Evolutionary conservation across 2,329 filamentous ascomycete species (phyloP).

Genomic region (Cordyceps fumosorosea): DNA sequence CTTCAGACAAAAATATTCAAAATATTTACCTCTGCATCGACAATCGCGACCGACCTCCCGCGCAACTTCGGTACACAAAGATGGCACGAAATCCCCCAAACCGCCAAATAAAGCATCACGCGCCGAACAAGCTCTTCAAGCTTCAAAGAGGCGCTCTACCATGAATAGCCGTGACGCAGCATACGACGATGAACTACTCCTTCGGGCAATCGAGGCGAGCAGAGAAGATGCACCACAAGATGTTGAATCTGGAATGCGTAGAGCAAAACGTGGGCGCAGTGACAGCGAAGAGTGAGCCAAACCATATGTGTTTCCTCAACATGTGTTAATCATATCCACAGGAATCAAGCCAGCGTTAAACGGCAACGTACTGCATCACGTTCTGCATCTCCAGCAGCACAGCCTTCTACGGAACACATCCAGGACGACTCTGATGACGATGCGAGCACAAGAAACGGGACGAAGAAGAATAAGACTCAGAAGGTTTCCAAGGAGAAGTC

Average conservation of each 20-base stretch:
- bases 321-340: conserved; percentile 30
- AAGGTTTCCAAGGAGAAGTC: conserved; percentile 57
- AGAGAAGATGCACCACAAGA: conserved; percentile 64
- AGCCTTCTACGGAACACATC: conserved; percentile 41
- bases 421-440: conserved; percentile 69
- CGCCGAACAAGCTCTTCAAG: conserved; percentile 43
- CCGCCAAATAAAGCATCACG: conserved; percentile 51
- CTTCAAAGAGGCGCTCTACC: conserved; percentile 81
- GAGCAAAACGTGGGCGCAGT: conserved; percentile 77
- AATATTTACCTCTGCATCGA: conserved; percentile 55
- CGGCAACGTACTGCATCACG: conserved; percentile 77
- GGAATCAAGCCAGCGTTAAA: conserved; percentile 66
- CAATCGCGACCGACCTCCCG: conserved; percentile 51
- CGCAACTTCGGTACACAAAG: conserved; percentile 60
- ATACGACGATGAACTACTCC: conserved; percentile 87
- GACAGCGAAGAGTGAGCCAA: conserved; percentile 85
- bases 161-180: conserved; percentile 96
- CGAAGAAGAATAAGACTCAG: conserved; percentile 55
- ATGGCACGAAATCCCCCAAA: conserved; percentile 48
- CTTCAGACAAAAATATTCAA: conserved; percentile 57
- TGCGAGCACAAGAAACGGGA: conserved; percentile 40
- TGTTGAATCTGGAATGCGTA: conserved; percentile 44
- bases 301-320: conserved; percentile 18
- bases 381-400: conserved; percentile 52
- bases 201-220: conserved; percentile 89